Evolutionary conservation across 192 early-diverging fungal species (phyloP), one percentile per base, ranked within the genome.

Genomic region (Coemansia sp.): DNA sequence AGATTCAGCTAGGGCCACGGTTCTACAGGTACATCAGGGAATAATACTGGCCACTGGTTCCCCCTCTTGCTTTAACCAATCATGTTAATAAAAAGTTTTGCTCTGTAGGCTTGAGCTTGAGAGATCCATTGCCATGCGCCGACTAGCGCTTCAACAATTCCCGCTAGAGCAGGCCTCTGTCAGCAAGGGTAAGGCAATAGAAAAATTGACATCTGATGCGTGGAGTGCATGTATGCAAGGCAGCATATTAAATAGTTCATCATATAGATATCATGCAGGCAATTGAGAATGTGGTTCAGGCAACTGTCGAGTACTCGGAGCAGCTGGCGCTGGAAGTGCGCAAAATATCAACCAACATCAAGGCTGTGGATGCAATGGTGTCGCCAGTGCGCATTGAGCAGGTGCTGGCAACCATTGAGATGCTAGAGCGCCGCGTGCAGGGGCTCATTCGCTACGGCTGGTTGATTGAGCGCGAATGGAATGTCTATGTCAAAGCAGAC

Each of bases 401-500:
- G 63, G 53, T 77, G 20, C 43, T 66, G 31, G 55, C 39, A 16
- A 18, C 57, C 40, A 35, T 77, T 2, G 68, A 70, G 45, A 59
- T 36, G 45, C 63, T 77, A 11, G 73, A 77, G 59, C n/a, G 39
- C 30, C 53, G 50, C n/a, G 43, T 77, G 13, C 67, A 77, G 67
- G 42, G 48, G n/a, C 52, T 77, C 9, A 66, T 77, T 15, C 67
- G 73, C 37, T 77, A 77, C 43, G 59, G 63, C 14, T 77, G 73
- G 73, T n/a, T 55, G 14, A 33, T 77, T 15, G 63, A 77, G 56
- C 62, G 59, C 56, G 73, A 70, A 43, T 77, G 73, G 73, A 56
- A 39, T 18, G 39, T 11, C 35, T 70, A 77, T 35, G 73, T 77
- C 10, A 50, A 30, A 7, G 37, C 36, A 28, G 36, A 28, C 30